Evolutionary conservation across 768 basidiomycete genomes (phyloP), one percentile per base, ranked within the genome.

Genomic region (Kwoniella pini): DNA sequence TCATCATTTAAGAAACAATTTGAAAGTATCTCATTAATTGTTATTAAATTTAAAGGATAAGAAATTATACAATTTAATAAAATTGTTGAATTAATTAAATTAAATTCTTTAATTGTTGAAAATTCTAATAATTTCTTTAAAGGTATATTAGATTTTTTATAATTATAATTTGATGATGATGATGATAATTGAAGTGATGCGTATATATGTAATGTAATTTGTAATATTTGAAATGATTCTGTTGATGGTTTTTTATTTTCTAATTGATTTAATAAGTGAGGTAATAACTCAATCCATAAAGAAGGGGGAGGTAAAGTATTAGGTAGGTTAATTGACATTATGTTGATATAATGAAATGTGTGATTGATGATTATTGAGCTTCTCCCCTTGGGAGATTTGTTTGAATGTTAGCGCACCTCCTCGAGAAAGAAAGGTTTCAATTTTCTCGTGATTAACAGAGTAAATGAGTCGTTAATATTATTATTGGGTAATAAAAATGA

Each of bases 1-100:
- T 11, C 30, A 3, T 57, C 91, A 21, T n/a, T n/a, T n/a, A n/a
- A n/a, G n/a, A 63, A 51, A n/a, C 45, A 36, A 2, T 39, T 44
- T 5, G 27, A 36, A 10, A 69, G 15, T 17, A 70, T 31, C 7
- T 46, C 42, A 21, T 57, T 56, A 27, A 72, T 59, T 22, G 66
- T 62, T 11, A 30, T 22, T 17, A 45, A 42, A 36, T 69, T 46
- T 2, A 48, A n/a, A 19, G 69, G 64, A 51, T 70, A 74, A 4
- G 72, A 60, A 46, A 64, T 46, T 28, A 65, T 55, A 5, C 49
- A 40, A 49, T 67, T 65, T 15, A 69, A 28, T 6, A 69, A 31
- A 19, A 65, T 19, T 13, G 48, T 44, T 13, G 45, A 28, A 19
- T 54, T 38, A 51, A 68, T 13, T 26, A 42, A 22, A 17, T 50